Base-by-base conservation (phyloP, 768 basidiomycete genomes). In the Daedaleopsis sinensis region DNA sequence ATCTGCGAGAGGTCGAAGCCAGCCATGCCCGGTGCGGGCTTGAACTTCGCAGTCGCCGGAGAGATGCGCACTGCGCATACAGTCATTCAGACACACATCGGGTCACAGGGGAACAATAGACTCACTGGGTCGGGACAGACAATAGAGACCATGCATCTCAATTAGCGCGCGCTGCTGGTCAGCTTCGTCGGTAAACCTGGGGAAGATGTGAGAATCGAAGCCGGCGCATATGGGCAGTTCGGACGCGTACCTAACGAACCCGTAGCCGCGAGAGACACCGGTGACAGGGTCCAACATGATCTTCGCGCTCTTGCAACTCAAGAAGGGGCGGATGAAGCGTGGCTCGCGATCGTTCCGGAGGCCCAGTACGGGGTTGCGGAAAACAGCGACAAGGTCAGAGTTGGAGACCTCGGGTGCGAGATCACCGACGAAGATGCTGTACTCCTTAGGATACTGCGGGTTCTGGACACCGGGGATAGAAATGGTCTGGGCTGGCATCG, bases 361-460 rank as follows among this genome's bases (percentile, higher is more conserved):
- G 46, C 92, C 92, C 15, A 93, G 83, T 3, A 93, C 89, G 0
- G 93, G 93, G 73, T 95, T 93, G 69, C 93, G 88, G 76, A 94
- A 93, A 66, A 95, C 90, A 24, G 91, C 91, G 52, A 96, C 93
- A n/a, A 96, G 79, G 73, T 97, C 94, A n/a, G 91, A 91, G 75
- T 96, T 95, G 67, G 92, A 93, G 7, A 93, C 93, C 75, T 95
- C 94, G 11, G 94, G 90, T 3, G 93, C 93, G 47, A 97, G 82
- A 74, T 97, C 94, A 47, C 94, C 94, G 3, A 96, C 94, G 68
- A 97, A 97, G 57, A 97, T 93, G 74, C 91, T 93, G 72, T 90
- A 96, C 76, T 96, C 95, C 73, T 89, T 93, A 38, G 86, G 84
- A 64, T 84, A 89, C 71, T 86, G 88, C 57, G 71, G 73, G 39